Conservation (phyloP, 1,284 basidiomycete genomes). For the Austroboletus niveus region DNA sequence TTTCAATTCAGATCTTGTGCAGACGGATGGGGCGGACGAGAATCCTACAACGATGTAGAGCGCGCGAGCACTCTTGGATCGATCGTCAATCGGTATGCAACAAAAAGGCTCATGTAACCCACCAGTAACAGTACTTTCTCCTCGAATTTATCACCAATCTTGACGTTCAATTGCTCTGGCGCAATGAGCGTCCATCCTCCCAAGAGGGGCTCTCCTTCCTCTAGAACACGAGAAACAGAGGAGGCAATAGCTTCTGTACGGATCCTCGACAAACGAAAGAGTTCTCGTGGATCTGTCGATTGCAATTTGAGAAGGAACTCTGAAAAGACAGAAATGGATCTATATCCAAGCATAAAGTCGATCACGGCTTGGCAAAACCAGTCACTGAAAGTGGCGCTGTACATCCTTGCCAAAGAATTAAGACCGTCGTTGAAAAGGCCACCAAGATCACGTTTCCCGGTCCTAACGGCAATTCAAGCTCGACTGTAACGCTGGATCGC, state of each 20-base stretch:
- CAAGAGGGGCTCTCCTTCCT: constrained; percentile 77
- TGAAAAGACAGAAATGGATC: constrained; percentile 81
- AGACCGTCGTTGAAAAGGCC: constrained; percentile 93
- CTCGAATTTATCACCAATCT: constrained; percentile 77
- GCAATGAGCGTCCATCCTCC: constrained; percentile 93
- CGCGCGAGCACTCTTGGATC: constrained; percentile 54
- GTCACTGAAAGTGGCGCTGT: constrained; percentile 85
- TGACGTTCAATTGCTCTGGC: constrained; percentile 74
- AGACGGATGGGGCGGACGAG: neutral
- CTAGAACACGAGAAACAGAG: constrained; percentile 75
- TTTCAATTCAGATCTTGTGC: constrained; percentile 9
- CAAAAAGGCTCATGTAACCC: constrained; percentile 29
- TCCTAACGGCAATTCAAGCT: constrained; percentile 45
- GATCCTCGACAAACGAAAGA: constrained; percentile 84
- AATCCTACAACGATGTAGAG: constrained; percentile 63
- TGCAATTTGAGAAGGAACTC: constrained; percentile 87
- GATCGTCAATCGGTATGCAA: constrained; percentile 4
- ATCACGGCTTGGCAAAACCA: constrained; percentile 97
- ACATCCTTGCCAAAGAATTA: constrained; percentile 87
- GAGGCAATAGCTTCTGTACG: constrained; percentile 89
- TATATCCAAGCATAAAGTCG: constrained; percentile 88
- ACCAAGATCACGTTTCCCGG: constrained; percentile 88
- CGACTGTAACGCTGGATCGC: neutral
- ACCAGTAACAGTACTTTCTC: constrained; percentile 92
- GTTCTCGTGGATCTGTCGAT: constrained; percentile 86